Evolutionary conservation across 352 stramenopile species (phyloP).

Genomic region (Phytophthora colocasiae): DNA sequence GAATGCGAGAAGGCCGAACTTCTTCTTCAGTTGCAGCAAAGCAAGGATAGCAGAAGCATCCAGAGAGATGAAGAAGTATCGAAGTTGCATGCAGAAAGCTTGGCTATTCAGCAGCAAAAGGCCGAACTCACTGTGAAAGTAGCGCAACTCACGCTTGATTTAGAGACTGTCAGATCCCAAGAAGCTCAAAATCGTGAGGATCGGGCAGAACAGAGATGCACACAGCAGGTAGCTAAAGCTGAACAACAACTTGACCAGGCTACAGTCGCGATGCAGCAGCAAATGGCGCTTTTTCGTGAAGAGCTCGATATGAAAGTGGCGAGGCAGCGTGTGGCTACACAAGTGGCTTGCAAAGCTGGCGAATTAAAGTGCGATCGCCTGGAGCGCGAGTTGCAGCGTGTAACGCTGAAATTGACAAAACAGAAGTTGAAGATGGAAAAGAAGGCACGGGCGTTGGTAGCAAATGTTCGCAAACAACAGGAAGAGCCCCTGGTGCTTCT

Average conservation of each 20-base stretch:
- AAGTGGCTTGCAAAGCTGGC: conserved; percentile 40
- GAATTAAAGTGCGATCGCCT: conserved; percentile 33
- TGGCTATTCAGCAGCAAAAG: conserved; percentile 38
- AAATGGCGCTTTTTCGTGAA: conserved; percentile 37
- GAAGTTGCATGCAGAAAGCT: conserved; percentile 18
- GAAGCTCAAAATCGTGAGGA: conserved; percentile 30
- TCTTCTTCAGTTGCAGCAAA: conserved; percentile 34
- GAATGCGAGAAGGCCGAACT: conserved; percentile 26
- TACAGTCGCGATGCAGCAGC: conserved; percentile 47
- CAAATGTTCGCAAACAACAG: conserved; percentile 29
- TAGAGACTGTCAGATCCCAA: conserved; percentile 33
- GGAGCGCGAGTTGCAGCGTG: conserved; percentile 30
- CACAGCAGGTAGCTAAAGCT: conserved; percentile 21
- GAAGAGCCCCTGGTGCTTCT: conserved; percentile 22
- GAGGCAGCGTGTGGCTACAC: conserved; percentile 36
- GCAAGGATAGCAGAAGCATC: conserved; percentile 7
- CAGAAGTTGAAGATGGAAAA: conserved; percentile 67
- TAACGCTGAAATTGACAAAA: conserved; percentile 39
- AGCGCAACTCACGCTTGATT: conserved; percentile 40
- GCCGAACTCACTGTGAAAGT: conserved; percentile 41
- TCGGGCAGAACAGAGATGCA: conserved; percentile 16
- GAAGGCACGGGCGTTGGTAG: conserved; percentile 49
- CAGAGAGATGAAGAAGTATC: conserved; percentile 23
- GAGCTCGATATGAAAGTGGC: conserved; percentile 36
- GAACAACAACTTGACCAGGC: conserved; percentile 32